phyloP scores from a whole-genome alignment of 805 yeast species.

The Barnettozyma siamensis region DNA sequence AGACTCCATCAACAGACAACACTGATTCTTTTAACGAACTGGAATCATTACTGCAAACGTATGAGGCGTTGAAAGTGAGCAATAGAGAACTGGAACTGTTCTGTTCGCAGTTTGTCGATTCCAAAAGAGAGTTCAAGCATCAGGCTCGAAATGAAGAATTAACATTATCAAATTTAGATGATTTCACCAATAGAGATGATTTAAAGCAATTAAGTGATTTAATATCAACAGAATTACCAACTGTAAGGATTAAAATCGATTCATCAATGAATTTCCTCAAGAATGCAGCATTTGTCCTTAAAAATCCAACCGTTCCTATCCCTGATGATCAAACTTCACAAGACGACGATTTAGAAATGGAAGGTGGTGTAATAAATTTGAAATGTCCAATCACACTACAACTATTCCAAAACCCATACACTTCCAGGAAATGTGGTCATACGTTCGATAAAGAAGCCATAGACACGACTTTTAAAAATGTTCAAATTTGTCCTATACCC shows the following conservation, averaged over 20 bases:
- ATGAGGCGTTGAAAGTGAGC: slow-evolving; percentile 16
- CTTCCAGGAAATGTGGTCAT: slow-evolving; percentile 54
- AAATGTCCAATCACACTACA: slow-evolving; percentile 61
- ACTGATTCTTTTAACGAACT: slow-evolving; percentile 1
- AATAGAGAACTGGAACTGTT: slow-evolving; percentile 13
- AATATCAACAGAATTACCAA: background rate
- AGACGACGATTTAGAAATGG: slow-evolving; percentile 58
- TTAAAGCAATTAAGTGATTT: slow-evolving; percentile 1
- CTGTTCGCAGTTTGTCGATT: slow-evolving; percentile 10
- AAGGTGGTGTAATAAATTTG: slow-evolving; percentile 66
- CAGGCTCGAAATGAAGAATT: slow-evolving; percentile 9
- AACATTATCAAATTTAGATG: slow-evolving; percentile 9
- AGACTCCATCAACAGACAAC: background rate
- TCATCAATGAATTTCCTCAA: slow-evolving; percentile 24
- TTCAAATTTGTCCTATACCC: slow-evolving; percentile 47
- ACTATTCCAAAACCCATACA: slow-evolving; percentile 48
- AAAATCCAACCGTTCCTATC: slow-evolving; percentile 57
- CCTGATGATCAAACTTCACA: slow-evolving; percentile 39
- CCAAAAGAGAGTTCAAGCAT: slow-evolving; percentile 8
- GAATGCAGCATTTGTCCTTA: slow-evolving; percentile 42
- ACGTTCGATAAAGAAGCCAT: slow-evolving; percentile 50
- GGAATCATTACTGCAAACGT: slow-evolving; percentile 9
- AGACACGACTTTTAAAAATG: slow-evolving; percentile 26
- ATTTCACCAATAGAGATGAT: background rate
- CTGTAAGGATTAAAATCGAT: background rate